These are phyloP conservation scores for Cubamyces sp. DNA, from an alignment of 768 basidiomycete genomes.

Conservation along the genomic window DNA sequence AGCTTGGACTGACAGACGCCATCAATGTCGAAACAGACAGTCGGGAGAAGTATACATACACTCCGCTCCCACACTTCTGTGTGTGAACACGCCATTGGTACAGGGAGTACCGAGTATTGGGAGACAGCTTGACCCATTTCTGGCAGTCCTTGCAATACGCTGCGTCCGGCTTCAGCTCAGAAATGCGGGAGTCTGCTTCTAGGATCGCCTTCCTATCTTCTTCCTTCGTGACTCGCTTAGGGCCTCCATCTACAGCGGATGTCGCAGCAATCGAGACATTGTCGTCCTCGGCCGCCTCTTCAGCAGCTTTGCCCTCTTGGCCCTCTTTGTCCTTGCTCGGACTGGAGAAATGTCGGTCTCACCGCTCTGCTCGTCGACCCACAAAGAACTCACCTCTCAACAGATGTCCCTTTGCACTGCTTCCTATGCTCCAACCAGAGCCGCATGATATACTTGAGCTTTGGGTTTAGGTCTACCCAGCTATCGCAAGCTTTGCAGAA, in stretches of 20 bases:
- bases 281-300: slow-evolving; percentile 34
- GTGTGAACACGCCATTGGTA: slow-evolving; percentile 61
- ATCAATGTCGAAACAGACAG: neutral
- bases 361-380: neutral
- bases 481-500: slow-evolving; percentile 62
- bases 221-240: slow-evolving; percentile 36
- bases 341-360: neutral
- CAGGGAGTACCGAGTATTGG: slow-evolving; percentile 43
- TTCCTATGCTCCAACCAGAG: slow-evolving; percentile 65
- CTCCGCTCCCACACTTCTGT: slow-evolving; percentile 46
- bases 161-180: slow-evolving; percentile 52
- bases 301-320: slow-evolving; percentile 1
- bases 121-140: slow-evolving; percentile 60
- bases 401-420: slow-evolving; percentile 45
- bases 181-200: slow-evolving; percentile 55
- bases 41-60: slow-evolving; percentile 36
- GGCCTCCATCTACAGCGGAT: neutral
- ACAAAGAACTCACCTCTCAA: slow-evolving; percentile 10
- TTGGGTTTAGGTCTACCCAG: slow-evolving; percentile 59
- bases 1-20: slow-evolving; percentile 48
- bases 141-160: slow-evolving; percentile 65
- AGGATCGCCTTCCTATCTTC: slow-evolving; percentile 55
- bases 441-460: slow-evolving; percentile 57
- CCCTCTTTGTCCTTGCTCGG: slow-evolving; percentile 10
- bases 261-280: slow-evolving; percentile 30